These are phyloP conservation scores for Urtica urens DNA, from an alignment of 306 rosid genomes.

Conservation along the genomic window DNA sequence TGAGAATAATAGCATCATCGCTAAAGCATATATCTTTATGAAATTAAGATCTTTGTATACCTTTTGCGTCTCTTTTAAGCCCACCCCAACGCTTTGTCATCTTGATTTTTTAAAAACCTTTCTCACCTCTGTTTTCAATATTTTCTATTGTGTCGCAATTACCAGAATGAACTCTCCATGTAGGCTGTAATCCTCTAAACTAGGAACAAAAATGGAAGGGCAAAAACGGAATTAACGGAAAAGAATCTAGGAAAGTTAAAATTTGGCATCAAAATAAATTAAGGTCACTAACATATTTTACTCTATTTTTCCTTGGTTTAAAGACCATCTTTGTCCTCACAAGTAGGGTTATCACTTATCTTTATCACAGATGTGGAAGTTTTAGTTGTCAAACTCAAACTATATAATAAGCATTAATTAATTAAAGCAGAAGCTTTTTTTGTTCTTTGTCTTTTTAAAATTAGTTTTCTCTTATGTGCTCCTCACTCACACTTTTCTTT, in stretches of 20 bases:
- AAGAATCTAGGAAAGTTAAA: conserved; percentile 34
- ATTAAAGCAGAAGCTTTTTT: conserved; percentile 16
- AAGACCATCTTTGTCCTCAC: conserved; percentile 42
- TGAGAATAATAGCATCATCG: conserved; percentile 31
- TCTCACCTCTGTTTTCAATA: conserved; percentile 7
- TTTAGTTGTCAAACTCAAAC: conserved; percentile 10
- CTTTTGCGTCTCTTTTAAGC: conserved; percentile 29
- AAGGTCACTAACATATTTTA: neutral
- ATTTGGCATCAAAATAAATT: conserved; percentile 6
- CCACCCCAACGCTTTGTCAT: conserved; percentile 8
- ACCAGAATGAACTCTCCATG: conserved; percentile 9
- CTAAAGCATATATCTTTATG: conserved; percentile 35
- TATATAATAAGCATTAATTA: conserved; percentile 19
- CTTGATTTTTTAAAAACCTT: conserved; percentile 8
- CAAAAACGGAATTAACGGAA: conserved; percentile 8
- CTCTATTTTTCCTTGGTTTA: conserved; percentile 10
- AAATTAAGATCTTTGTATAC: conserved; percentile 21
- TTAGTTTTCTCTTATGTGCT: too few species aligned
- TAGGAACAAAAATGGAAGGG: conserved; percentile 4
- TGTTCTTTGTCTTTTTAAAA: neutral
- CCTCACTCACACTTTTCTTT: too few species aligned
- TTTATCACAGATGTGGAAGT: conserved; percentile 21
- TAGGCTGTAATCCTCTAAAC: neutral
- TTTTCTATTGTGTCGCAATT: too few species aligned
- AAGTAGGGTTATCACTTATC: conserved; percentile 20